These are phyloP conservation scores for Phalaenopsis equestris DNA, from an alignment of 106 monocot genomes.

Conservation along the genomic window DNA sequence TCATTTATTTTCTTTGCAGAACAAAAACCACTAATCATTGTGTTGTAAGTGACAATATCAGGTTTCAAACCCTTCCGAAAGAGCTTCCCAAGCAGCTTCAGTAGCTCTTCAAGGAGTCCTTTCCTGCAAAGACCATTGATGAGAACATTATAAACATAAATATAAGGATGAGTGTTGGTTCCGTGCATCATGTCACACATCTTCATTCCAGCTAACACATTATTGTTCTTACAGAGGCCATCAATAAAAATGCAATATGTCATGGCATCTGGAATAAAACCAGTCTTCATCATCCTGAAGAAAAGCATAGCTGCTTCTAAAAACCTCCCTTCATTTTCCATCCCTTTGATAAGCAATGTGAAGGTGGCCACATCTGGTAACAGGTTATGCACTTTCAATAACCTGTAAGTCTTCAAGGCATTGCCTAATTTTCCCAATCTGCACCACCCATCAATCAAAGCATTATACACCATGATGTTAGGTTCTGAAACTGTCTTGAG, in stretches of 20 bases:
- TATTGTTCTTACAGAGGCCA: constrained; percentile 32
- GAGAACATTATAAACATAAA: constrained; percentile 40
- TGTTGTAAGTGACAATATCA: constrained; percentile 44
- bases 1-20: constrained; percentile 15
- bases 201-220: constrained; percentile 16
- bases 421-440: constrained; percentile 19
- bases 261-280: constrained; percentile 26
- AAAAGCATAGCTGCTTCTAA: constrained; percentile 29
- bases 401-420: constrained; percentile 21
- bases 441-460: constrained; percentile 44
- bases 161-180: constrained; percentile 28
- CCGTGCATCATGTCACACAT: constrained; percentile 35
- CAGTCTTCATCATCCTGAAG: constrained; percentile 41
- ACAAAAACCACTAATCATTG: constrained; percentile 35
- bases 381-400: constrained; percentile 8
- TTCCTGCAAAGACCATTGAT: constrained; percentile 33
- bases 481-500: constrained; percentile 24
- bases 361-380: constrained; percentile 41
- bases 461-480: constrained; percentile 29
- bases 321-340: constrained; percentile 23
- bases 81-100: constrained; percentile 15
- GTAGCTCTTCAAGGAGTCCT: constrained; percentile 16
- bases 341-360: constrained; percentile 34
- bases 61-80: constrained; percentile 16
- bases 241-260: constrained; percentile 34